A percentile compares a stretch with the other conserved stretches of the same genome.
Conservation (phyloP, 352 stramenopile species). For the Pythium scleroteichum region DNA sequence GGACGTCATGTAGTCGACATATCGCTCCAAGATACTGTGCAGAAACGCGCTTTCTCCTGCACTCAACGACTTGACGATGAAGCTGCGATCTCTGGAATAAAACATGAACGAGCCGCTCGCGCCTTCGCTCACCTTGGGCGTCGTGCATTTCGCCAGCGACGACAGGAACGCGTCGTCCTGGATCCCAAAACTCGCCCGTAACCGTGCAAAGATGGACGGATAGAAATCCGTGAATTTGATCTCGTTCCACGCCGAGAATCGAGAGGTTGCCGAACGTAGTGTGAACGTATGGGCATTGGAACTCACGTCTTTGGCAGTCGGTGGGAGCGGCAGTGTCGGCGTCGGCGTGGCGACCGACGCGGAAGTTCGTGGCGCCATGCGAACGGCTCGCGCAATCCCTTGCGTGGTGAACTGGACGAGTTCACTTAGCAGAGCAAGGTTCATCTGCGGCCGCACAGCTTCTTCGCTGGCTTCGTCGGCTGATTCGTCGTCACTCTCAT, state of each 20-base stretch:
- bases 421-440: conserved; percentile 72
- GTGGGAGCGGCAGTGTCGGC: conserved; percentile 6
- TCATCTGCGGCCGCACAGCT: conserved; percentile 72
- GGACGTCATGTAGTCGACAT: conserved; percentile 57
- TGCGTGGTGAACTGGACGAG: conserved; percentile 79
- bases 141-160: conserved; percentile 65
- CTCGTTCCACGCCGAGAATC: conserved; percentile 39
- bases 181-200: conserved; percentile 62
- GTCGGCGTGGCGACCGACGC: neutral
- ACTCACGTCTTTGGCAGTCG: neutral
- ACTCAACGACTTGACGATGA: conserved; percentile 81
- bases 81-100: conserved; percentile 73
- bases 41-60: conserved; percentile 62
- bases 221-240: conserved; percentile 71
- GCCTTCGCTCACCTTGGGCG: conserved; percentile 77
- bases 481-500: conserved; percentile 18
- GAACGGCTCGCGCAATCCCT: conserved; percentile 63
- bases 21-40: conserved; percentile 63
- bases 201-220: conserved; percentile 46
- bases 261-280: conserved; percentile 33
- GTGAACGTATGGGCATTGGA: conserved; percentile 38
- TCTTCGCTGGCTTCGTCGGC: conserved; percentile 56
- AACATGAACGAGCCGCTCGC: conserved; percentile 84
- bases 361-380: conserved; percentile 23
- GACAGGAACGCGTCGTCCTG: conserved; percentile 49